These are phyloP conservation scores for Yamagishiella unicocca DNA, from an alignment of 139 green algal genomes.

Conservation along the genomic window DNA sequence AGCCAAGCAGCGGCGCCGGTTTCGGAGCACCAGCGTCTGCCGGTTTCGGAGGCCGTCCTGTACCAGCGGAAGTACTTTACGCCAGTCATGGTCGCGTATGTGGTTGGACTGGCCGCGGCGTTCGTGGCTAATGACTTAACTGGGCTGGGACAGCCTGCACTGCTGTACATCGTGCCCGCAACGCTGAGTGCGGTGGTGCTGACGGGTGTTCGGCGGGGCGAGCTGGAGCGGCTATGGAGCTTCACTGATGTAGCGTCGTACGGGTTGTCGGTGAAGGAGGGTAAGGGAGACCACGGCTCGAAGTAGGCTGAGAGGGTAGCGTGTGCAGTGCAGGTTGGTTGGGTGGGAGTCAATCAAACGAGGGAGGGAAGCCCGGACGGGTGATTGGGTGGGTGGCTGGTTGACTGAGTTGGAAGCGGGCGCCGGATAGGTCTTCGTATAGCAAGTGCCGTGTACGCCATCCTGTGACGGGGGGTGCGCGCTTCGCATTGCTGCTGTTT, in stretches of 20 bases:
- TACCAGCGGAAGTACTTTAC: constrained; percentile 83
- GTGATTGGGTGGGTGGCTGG: no score
- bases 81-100: constrained; percentile 77
- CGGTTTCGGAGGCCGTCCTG: constrained; percentile 75
- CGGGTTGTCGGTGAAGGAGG: constrained; percentile 15
- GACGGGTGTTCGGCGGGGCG: constrained; percentile 59
- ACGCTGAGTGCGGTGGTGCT: constrained; percentile 56
- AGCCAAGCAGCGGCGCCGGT: not conserved
- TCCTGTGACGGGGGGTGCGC: no score
- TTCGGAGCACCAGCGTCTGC: constrained; percentile 14
- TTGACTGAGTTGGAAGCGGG: no score
- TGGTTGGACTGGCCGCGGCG: constrained; percentile 77
- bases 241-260: constrained; percentile 75
- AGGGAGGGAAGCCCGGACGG: no score
- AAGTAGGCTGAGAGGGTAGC: no score
- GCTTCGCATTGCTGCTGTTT: no score
- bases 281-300: no score
- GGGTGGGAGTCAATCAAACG: no score
- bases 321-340: no score
- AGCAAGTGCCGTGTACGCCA: no score
- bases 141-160: constrained; percentile 83
- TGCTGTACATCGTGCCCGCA: constrained; percentile 79
- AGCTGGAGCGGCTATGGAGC: constrained; percentile 67
- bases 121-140: constrained; percentile 91
- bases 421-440: no score